Percentiles rank a stretch among this genome's conserved stretches.
Evolutionary conservation across 805 yeast species (phyloP).

Genomic region (Pichia cephalocereana): DNA sequence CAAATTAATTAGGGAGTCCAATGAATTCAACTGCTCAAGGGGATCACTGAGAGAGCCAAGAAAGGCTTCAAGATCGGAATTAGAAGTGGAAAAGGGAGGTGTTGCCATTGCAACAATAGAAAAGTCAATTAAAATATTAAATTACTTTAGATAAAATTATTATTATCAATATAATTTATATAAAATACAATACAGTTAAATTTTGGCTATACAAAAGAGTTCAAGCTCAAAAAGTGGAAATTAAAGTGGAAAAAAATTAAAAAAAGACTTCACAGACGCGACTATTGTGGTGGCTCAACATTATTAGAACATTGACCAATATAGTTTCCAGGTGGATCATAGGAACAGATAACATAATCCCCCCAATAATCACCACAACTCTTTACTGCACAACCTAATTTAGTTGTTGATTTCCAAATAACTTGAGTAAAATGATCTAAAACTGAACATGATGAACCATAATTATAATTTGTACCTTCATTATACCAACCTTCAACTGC

Average conservation of each 20-base stretch:
- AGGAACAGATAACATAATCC: constrained; percentile 64
- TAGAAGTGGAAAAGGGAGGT: not conserved
- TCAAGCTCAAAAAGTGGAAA: too few relatives aligned
- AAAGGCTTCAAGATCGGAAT: not conserved
- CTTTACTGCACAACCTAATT: constrained; percentile 59
- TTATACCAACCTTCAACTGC: constrained; percentile 66
- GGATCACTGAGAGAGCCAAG: not conserved
- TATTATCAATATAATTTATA: too few relatives aligned
- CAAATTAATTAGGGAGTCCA: not conserved
- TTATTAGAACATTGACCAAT: constrained; percentile 35
- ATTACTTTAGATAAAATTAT: too few relatives aligned
- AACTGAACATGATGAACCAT: constrained; percentile 39
- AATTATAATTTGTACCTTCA: constrained; percentile 52
- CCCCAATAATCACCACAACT: constrained; percentile 40
- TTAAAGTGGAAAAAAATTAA: too few relatives aligned
- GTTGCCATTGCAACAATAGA: too few relatives aligned
- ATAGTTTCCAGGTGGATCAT: constrained; percentile 70
- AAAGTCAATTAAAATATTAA: too few relatives aligned
- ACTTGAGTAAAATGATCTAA: constrained; percentile 66
- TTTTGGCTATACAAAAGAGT: too few relatives aligned
- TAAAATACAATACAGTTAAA: too few relatives aligned
- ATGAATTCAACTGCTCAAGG: not conserved
- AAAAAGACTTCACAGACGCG: too few relatives aligned
- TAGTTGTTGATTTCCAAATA: constrained; percentile 54
- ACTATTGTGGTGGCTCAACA: constrained; percentile 22